A percentile compares a stretch with the other conserved stretches of the same genome.
These are phyloP conservation scores for Pseudogymnoascus sp. DNA, from an alignment of 2,329 filamentous ascomycete genomes.

Conservation along the genomic window DNA sequence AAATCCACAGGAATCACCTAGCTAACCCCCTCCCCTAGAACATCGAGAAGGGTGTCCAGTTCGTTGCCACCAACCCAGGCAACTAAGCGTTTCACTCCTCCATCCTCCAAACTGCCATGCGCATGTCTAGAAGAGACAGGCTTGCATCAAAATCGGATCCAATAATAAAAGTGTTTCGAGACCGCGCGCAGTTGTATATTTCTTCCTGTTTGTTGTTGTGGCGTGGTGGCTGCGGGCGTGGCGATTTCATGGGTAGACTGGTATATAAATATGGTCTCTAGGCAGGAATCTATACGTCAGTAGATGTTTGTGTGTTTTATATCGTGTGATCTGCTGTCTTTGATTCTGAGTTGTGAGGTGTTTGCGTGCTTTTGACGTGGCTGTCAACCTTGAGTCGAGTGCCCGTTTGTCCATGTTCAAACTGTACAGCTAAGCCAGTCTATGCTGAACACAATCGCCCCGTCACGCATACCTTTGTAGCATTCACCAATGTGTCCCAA, in stretches of 20 bases:
- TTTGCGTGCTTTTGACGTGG: background rate
- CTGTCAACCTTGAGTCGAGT: background rate
- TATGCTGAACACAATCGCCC: background rate
- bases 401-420: background rate
- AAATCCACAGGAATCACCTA: background rate
- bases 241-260: slow-evolving; percentile 5
- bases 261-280: slow-evolving; percentile 9
- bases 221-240: background rate
- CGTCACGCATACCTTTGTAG: background rate
- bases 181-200: slow-evolving; percentile 3
- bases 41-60: slow-evolving; percentile 78
- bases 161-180: slow-evolving; percentile 3
- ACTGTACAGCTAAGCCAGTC: background rate
- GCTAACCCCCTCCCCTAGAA: slow-evolving; percentile 49
- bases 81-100: slow-evolving; percentile 38
- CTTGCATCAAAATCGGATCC: background rate
- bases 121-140: slow-evolving; percentile 8
- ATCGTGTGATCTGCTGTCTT: background rate
- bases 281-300: slow-evolving; percentile 5
- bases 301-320: background rate
- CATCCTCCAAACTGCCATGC: background rate
- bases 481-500: background rate
- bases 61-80: slow-evolving; percentile 51
- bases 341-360: background rate
- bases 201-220: slow-evolving; percentile 7